Conservation (phyloP, 2,329 filamentous ascomycete genomes). For the Lachnellula arida region DNA sequence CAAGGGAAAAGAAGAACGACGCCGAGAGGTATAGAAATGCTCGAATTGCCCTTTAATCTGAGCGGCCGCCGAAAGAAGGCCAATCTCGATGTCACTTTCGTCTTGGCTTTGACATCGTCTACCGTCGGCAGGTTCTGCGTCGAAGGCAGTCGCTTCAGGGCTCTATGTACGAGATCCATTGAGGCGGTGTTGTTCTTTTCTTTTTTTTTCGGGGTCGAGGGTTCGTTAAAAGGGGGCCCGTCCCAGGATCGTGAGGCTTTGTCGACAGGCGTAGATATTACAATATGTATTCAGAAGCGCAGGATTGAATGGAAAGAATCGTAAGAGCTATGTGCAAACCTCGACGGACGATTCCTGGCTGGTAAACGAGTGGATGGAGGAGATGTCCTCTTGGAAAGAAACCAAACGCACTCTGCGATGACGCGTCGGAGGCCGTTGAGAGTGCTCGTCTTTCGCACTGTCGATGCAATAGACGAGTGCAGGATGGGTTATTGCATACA, state of each 20-base stretch:
- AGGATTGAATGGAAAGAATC: conserved; percentile 22
- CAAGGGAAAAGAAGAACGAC: conserved; percentile 89
- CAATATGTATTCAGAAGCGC: conserved; percentile 24
- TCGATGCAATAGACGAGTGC: conserved; percentile 17
- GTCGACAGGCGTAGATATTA: conserved; percentile 20
- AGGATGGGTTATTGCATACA: conserved; percentile 13
- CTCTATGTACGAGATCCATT: conserved; percentile 50
- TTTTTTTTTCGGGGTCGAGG: background rate
- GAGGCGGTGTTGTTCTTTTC: conserved; percentile 3
- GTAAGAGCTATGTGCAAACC: conserved; percentile 18
- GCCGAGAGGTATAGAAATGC: conserved; percentile 85
- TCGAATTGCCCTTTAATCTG: conserved; percentile 85
- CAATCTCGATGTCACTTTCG: conserved; percentile 44
- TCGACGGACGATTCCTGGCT: conserved; percentile 9
- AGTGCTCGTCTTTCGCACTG: conserved; percentile 17
- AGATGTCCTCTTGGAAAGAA: conserved; percentile 27
- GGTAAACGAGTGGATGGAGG: conserved; percentile 31
- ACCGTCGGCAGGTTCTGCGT: conserved; percentile 39
- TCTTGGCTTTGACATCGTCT: conserved; percentile 40
- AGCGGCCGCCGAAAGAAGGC: conserved; percentile 84
- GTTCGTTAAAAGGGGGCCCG: conserved; percentile 16
- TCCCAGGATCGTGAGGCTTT: conserved; percentile 8
- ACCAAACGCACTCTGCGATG: conserved; percentile 19
- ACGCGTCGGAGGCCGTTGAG: conserved; percentile 18
- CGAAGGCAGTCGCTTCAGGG: conserved; percentile 47